Base-by-base conservation (phyloP, 345 rosid genomes). In the Cardamine occulta region DNA sequence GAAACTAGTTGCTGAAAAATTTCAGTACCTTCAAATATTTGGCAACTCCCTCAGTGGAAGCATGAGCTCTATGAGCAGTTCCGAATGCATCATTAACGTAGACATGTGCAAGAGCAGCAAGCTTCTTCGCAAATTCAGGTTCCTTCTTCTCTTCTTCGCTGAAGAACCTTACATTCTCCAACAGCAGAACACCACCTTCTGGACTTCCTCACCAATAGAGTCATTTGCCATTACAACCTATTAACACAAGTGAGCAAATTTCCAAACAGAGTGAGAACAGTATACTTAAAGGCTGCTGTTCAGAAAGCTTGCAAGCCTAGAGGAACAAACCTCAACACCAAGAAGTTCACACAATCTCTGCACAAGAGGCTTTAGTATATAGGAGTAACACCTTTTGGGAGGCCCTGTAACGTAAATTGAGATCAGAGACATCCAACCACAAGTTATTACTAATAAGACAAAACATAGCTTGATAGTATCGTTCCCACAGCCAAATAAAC, bases 21-120 rank as follows among this genome's bases (percentile, higher is more conserved):
- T 2, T 14, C 56, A 28, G 3, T 3, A 92, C 97, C 82, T 89
- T 93, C 92, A 93, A 86, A 77, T 74, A 87, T 21, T 85, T 88
- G 45, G 98, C 88, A 56, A 89, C 98, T 39, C 98, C 98, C 74
- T 93, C 97, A 6, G 97, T 93, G 24, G 98, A 93, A 52, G 98
- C 97, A 85, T 93, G 98, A 63, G 98, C 98, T 80, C 98, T 82
- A 59, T 93, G 98, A 23, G 98, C 98, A 72, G 98, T 89, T 32
- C 98, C 98, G 19, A 93, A 93, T 19, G 98, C 96, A 81, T 93
- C 98, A 53, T 93, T 93, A n/a, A 93, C 97, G 72, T 80, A 93
- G 35, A 93, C 86, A 85, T 91, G 96, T 0, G 94, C 98, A 49
- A 93, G 77, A 24, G 96, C 82, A 58, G 97, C 97, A 54, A 93